Percentiles rank a stretch among this genome's conserved stretches.
These are phyloP conservation scores for Antitrichia curtipendula DNA, from an alignment of 225 moss, liverwort and hornwort genomes.

Conservation along the genomic window DNA sequence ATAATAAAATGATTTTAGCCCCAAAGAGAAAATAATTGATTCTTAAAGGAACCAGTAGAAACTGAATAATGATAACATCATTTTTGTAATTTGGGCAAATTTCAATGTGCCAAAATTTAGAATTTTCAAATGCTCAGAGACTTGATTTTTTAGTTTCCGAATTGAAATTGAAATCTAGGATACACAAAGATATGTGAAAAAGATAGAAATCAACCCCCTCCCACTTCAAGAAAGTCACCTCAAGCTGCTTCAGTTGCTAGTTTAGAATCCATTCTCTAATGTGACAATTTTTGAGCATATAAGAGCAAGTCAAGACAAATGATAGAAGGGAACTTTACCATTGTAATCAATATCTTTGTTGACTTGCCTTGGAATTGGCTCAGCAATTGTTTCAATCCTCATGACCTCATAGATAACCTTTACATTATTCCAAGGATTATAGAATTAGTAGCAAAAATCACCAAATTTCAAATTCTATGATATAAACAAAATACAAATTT, in stretches of 20 bases:
- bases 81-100: too few species aligned
- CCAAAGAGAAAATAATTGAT: too few species aligned
- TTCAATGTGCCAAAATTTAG: too few species aligned
- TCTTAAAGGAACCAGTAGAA: too few species aligned
- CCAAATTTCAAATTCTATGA: not conserved
- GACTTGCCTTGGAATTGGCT: not conserved
- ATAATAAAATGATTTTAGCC: too few species aligned
- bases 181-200: too few species aligned
- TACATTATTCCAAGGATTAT: not conserved
- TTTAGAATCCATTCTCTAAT: too few species aligned
- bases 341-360: slow-evolving; percentile 1
- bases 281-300: not conserved
- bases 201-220: not conserved
- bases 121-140: too few species aligned
- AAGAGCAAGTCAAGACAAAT: not conserved
- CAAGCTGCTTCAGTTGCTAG: not conserved
- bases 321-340: not conserved
- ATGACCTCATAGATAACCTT: slow-evolving; percentile 9
- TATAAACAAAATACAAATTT: not conserved
- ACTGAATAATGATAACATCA: too few species aligned
- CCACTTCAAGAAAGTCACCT: not conserved
- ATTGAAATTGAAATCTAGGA: too few species aligned
- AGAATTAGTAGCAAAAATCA: not conserved
- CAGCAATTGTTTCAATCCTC: not conserved
- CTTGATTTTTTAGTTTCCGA: too few species aligned